A percentile compares a stretch with the other conserved stretches of the same genome.
Conservation (phyloP, 2,329 filamentous ascomycete genomes). For the Hypoxylon sp. region DNA sequence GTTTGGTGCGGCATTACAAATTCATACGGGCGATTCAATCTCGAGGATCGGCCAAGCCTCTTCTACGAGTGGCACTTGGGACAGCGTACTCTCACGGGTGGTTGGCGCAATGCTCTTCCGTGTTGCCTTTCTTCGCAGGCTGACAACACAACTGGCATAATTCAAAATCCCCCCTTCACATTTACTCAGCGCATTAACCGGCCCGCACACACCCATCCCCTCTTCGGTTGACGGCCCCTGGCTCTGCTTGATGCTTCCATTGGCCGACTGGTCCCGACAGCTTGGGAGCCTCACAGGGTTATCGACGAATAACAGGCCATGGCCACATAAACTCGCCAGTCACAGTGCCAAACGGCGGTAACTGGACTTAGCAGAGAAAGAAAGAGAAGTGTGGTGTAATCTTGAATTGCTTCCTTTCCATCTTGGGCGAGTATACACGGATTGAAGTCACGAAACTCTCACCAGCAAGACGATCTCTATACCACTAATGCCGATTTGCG, state of each 20-base stretch:
- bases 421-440: slow-evolving; percentile 7
- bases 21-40: slow-evolving; percentile 29
- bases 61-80: slow-evolving; percentile 12
- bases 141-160: slow-evolving; percentile 34
- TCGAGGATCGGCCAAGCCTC: slow-evolving; percentile 23
- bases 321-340: slow-evolving; percentile 28
- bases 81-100: slow-evolving; percentile 21
- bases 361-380: slow-evolving; percentile 6
- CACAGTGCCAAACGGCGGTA: slow-evolving; percentile 38
- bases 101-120: slow-evolving; percentile 28
- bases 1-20: slow-evolving; percentile 16
- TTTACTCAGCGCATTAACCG: slow-evolving; percentile 33
- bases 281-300: slow-evolving; percentile 34
- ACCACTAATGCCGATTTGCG: slow-evolving; percentile 23
- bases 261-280: slow-evolving; percentile 34
- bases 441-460: slow-evolving; percentile 4
- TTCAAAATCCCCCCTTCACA: slow-evolving; percentile 15
- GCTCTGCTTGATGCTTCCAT: slow-evolving; percentile 28
- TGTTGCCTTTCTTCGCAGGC: slow-evolving; percentile 18
- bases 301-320: slow-evolving; percentile 30
- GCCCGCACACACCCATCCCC: slow-evolving; percentile 39
- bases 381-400: slow-evolving; percentile 6
- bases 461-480: slow-evolving; percentile 34
- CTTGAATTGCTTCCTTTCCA: slow-evolving; percentile 16
- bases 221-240: slow-evolving; percentile 32